phyloP scores from a whole-genome alignment of 352 stramenopile species.

The Phytophthora colocasiae region DNA sequence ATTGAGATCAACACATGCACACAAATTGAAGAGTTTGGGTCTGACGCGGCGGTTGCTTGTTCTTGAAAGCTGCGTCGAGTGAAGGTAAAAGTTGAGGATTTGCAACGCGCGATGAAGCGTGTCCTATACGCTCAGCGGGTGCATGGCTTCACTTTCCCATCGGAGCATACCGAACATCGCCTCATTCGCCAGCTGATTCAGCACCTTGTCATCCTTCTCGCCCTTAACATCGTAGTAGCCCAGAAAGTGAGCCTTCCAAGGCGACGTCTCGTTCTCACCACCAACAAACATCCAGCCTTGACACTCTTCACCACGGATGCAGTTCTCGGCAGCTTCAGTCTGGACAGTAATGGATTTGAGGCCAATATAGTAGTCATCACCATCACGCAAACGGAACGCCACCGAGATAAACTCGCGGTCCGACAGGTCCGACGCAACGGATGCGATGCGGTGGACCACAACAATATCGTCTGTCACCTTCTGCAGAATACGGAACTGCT shows the following conservation, averaged over 20 bases:
- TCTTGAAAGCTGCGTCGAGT: neutral
- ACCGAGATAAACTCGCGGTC: conserved; percentile 86
- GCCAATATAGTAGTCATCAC: conserved; percentile 81
- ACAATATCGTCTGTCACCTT: conserved; percentile 88
- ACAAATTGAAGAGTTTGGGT: conserved; percentile 12
- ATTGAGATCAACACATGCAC: conserved; percentile 18
- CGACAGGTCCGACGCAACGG: conserved; percentile 72
- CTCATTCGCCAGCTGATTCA: conserved; percentile 85
- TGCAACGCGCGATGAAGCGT: conserved; percentile 1
- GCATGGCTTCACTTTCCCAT: conserved; percentile 88
- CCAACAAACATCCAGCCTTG: conserved; percentile 89
- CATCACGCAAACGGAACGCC: conserved; percentile 75
- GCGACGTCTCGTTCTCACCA: conserved; percentile 63
- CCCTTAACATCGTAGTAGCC: conserved; percentile 87
- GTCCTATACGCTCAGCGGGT: conserved; percentile 73
- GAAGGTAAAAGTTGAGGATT: neutral
- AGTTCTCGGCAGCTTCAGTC: conserved; percentile 77
- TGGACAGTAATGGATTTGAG: conserved; percentile 80
- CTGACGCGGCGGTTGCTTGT: conserved; percentile 4
- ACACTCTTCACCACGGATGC: conserved; percentile 82
- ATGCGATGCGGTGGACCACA: conserved; percentile 79
- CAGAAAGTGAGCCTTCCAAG: conserved; percentile 82
- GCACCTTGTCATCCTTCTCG: conserved; percentile 84
- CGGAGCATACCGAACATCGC: conserved; percentile 88
- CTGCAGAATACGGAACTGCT: conserved; percentile 85